Evolutionary conservation across 306 rosid genomes (phyloP).

Genomic region (Lagenaria siceraria): DNA sequence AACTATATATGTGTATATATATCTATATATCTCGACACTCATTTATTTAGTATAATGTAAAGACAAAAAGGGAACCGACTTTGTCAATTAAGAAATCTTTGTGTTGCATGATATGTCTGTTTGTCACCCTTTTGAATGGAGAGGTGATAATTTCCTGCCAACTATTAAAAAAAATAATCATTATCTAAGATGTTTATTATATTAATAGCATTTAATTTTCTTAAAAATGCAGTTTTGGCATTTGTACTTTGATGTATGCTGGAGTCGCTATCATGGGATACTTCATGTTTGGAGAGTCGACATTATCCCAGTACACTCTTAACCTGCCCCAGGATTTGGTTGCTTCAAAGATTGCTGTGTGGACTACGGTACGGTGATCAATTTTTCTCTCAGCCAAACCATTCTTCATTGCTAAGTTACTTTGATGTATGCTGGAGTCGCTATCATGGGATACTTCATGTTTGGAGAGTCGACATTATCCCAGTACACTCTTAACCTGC

Average conservation of each 20-base stretch:
- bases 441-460: slow-evolving; percentile 89
- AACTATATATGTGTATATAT: no score
- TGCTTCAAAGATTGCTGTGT: slow-evolving; percentile 83
- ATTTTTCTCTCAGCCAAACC: neutral
- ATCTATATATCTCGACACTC: neutral
- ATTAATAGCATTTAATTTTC: neutral
- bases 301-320: slow-evolving; percentile 78
- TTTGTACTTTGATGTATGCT: slow-evolving; percentile 66
- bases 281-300: slow-evolving; percentile 86
- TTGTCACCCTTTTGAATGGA: neutral
- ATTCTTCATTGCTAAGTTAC: slow-evolving; percentile 19
- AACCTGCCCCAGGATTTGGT: slow-evolving; percentile 76
- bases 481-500: slow-evolving; percentile 94
- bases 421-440: slow-evolving; percentile 64
- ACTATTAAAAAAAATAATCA: neutral
- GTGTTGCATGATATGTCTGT: neutral
- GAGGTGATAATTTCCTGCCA: neutral
- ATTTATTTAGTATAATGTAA: neutral
- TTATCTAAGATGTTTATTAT: neutral
- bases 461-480: slow-evolving; percentile 73
- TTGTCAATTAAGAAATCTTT: neutral
- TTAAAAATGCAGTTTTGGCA: slow-evolving; percentile 36
- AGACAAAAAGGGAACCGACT: neutral
- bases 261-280: slow-evolving; percentile 91
- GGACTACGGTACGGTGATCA: slow-evolving; percentile 77